Conservation (phyloP, 139 green algal genomes). For the Closterium sp. region DNA sequence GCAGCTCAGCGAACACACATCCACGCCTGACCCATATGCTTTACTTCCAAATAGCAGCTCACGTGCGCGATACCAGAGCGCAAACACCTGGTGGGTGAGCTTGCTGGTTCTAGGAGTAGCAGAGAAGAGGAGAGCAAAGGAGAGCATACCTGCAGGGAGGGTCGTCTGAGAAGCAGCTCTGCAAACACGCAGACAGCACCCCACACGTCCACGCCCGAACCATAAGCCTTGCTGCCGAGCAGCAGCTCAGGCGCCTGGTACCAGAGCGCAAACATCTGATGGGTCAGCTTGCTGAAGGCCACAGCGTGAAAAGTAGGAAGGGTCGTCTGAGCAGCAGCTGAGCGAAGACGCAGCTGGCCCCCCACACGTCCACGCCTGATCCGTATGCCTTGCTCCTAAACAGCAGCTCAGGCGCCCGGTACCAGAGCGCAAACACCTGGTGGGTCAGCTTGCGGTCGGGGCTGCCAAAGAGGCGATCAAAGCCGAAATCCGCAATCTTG, state of each 20-base stretch:
- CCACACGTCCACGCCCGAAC: too few relatives aligned
- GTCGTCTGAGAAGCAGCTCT: neutral
- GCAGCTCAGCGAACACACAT: too few relatives aligned
- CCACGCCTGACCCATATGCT: too few relatives aligned
- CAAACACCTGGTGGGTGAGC: too few relatives aligned
- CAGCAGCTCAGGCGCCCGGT: slow-evolving; percentile 60
- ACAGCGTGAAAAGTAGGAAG: slow-evolving; percentile 46
- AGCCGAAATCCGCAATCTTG: slow-evolving; percentile 58
- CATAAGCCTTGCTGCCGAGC: too few relatives aligned
- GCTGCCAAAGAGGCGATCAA: slow-evolving; percentile 37
- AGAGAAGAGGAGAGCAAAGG: too few relatives aligned
- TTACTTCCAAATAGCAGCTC: too few relatives aligned
- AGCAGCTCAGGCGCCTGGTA: slow-evolving; percentile 37
- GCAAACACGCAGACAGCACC: too few relatives aligned
- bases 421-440: slow-evolving; percentile 57
- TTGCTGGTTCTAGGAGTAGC: too few relatives aligned
- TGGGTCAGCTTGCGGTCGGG: slow-evolving; percentile 32
- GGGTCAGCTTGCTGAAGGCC: neutral
- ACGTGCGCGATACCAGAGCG: too few relatives aligned
- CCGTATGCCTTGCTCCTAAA: slow-evolving; percentile 54
- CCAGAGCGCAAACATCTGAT: slow-evolving; percentile 53
- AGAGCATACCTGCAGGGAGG: neutral
- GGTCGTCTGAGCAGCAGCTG: slow-evolving; percentile 51
- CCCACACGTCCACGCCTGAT: slow-evolving; percentile 57
- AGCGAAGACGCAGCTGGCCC: slow-evolving; percentile 56